Conservation (phyloP, 345 rosid species). For the Physaria fendleri region DNA sequence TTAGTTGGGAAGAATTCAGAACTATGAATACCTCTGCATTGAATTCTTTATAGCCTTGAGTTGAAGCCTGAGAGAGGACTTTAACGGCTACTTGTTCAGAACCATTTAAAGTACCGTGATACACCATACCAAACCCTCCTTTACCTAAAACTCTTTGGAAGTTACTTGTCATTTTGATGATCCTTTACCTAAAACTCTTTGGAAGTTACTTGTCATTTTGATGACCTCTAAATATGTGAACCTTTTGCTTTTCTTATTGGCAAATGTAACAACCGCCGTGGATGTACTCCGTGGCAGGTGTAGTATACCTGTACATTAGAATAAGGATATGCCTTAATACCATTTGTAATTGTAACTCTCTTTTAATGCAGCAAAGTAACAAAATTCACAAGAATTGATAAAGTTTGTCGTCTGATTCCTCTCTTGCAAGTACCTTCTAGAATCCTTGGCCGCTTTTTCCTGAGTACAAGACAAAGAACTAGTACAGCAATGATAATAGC, state of each 20-base stretch:
- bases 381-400: background rate
- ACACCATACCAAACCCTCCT: slow-evolving; percentile 47
- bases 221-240: slow-evolving; percentile 30
- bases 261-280: background rate
- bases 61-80: slow-evolving; percentile 34
- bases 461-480: slow-evolving; percentile 1
- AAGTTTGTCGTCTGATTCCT: background rate
- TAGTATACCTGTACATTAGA: background rate
- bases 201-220: no score
- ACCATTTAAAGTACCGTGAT: slow-evolving; percentile 29
- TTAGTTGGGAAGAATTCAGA: background rate
- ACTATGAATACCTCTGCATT: slow-evolving; percentile 35
- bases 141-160: slow-evolving; percentile 33
- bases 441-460: background rate
- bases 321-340: background rate
- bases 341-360: background rate
- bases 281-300: background rate
- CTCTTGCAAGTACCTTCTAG: background rate
- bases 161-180: slow-evolving; percentile 32
- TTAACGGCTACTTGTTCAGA: slow-evolving; percentile 41
- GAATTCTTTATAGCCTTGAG: slow-evolving; percentile 37
- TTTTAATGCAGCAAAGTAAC: background rate
- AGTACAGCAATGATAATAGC: no score
- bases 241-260: background rate
- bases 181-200: no score